Conservation (phyloP, 148 eudicot species). For the Camellia lanceoleosa region DNA sequence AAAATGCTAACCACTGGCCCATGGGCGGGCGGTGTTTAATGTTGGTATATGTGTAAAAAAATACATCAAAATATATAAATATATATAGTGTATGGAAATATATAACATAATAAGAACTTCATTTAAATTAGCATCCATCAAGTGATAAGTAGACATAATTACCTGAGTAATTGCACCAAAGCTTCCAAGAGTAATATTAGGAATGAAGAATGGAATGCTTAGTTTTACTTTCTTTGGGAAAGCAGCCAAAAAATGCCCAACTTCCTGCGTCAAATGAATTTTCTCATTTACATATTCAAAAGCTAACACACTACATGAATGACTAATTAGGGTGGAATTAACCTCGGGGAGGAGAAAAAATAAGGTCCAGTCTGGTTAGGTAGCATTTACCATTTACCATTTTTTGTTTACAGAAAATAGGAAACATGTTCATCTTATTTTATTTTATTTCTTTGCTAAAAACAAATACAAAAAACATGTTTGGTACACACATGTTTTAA, state of each 20-base stretch:
- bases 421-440: not conserved
- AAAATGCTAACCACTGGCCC: too few species aligned
- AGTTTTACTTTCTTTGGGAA: conserved; percentile 90
- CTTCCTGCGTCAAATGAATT: conserved; percentile 66
- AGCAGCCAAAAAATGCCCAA: conserved; percentile 90
- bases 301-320: conserved; percentile 21
- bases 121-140: not conserved
- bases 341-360: too few species aligned
- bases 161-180: conserved; percentile 99
- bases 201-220: conserved; percentile 92
- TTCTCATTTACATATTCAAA: conserved; percentile 31
- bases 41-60: too few species aligned
- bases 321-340: conserved; percentile 5
- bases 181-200: conserved; percentile 96
- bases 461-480: not conserved
- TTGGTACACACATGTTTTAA: not conserved
- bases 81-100: not conserved
- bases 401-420: too few species aligned
- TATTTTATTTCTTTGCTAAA: not conserved
- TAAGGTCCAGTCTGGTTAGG: not conserved
- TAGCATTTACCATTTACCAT: not conserved
- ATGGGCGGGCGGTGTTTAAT: too few species aligned
- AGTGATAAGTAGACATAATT: not conserved
- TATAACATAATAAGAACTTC: not conserved
- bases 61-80: too few species aligned